Evolutionary conservation across 2,329 filamentous ascomycete genomes (phyloP).

Genomic region (Alternaria gaisen): DNA sequence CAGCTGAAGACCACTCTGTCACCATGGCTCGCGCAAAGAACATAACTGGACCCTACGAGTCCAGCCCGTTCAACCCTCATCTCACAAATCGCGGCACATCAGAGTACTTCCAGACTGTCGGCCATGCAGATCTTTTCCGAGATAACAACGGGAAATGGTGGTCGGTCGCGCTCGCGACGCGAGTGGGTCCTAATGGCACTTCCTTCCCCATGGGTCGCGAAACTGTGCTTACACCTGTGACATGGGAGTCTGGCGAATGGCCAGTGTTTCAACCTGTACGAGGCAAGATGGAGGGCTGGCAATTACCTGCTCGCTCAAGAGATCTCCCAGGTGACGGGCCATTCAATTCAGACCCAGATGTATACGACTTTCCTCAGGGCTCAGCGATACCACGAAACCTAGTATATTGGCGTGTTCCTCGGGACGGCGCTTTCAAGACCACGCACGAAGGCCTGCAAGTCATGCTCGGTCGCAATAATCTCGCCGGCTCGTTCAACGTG

Average conservation of each 20-base stretch:
- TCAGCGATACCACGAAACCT: constrained; percentile 60
- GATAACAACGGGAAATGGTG: constrained; percentile 37
- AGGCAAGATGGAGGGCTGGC: constrained; percentile 55
- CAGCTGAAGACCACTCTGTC: constrained; percentile 43
- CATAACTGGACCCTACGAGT: constrained; percentile 48
- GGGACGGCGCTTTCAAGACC: constrained; percentile 3
- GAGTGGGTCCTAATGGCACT: constrained; percentile 28
- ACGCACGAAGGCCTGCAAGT: constrained; percentile 40
- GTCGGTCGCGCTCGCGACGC: constrained; percentile 34
- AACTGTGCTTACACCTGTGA: constrained; percentile 34
- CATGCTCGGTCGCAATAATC: constrained; percentile 59
- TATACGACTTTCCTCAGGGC: constrained; percentile 56
- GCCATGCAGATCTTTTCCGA: constrained; percentile 42
- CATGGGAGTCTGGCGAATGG: constrained; percentile 51
- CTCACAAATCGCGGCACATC: constrained; percentile 40
- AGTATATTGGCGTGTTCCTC: constrained; percentile 58
- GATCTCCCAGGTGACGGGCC: constrained; percentile 50
- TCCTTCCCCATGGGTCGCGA: constrained; percentile 41
- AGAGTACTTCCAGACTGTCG: constrained; percentile 47
- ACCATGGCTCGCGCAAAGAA: constrained; percentile 48
- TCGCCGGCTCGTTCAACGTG: constrained; percentile 59
- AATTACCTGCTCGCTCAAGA: constrained; percentile 47
- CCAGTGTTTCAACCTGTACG: constrained; percentile 54
- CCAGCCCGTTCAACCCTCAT: constrained; percentile 46
- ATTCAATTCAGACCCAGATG: constrained; percentile 56